Conservation (phyloP, 352 stramenopile species). For the Phytophthora uliginosa region DNA sequence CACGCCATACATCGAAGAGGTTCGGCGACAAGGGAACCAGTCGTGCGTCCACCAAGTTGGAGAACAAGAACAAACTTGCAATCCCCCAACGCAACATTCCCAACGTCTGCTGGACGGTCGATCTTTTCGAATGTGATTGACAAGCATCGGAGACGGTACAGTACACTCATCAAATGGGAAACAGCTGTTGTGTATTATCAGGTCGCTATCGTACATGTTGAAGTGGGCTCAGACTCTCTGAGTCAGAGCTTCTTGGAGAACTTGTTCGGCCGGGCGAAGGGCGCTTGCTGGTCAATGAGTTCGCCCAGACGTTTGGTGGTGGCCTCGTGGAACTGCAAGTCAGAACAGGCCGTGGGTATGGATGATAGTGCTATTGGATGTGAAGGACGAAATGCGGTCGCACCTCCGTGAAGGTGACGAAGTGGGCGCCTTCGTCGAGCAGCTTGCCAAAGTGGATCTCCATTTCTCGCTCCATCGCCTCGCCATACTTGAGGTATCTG, state of each 20-base stretch:
- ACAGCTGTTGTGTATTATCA: slow-evolving; percentile 8
- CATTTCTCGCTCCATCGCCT: slow-evolving; percentile 87
- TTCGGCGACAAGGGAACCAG: slow-evolving; percentile 26
- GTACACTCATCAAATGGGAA: slow-evolving; percentile 17
- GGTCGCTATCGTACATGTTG: slow-evolving; percentile 18
- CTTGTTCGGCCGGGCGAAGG: slow-evolving; percentile 56
- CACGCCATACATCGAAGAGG: slow-evolving; percentile 36
- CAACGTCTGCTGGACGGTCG: neutral
- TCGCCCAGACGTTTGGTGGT: slow-evolving; percentile 65
- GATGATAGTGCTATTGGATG: neutral
- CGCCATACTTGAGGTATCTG: slow-evolving; percentile 82
- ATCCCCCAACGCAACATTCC: slow-evolving; percentile 9
- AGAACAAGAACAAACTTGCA: slow-evolving; percentile 6
- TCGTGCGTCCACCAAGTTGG: slow-evolving; percentile 2
- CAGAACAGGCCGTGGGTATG: neutral
- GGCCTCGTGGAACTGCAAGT: slow-evolving; percentile 64
- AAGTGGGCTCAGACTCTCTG: neutral
- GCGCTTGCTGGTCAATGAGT: slow-evolving; percentile 72
- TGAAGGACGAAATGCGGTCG: neutral
- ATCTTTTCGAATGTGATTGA: slow-evolving; percentile 23
- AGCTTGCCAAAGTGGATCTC: slow-evolving; percentile 75
- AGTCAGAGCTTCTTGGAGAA: slow-evolving; percentile 56
- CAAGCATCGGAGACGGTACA: slow-evolving; percentile 6
- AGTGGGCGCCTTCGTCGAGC: slow-evolving; percentile 69
- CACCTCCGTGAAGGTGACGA: slow-evolving; percentile 75